Base-by-base conservation (phyloP, 495 filamentous ascomycete species). In the Pseudotulostoma volvatum region DNA sequence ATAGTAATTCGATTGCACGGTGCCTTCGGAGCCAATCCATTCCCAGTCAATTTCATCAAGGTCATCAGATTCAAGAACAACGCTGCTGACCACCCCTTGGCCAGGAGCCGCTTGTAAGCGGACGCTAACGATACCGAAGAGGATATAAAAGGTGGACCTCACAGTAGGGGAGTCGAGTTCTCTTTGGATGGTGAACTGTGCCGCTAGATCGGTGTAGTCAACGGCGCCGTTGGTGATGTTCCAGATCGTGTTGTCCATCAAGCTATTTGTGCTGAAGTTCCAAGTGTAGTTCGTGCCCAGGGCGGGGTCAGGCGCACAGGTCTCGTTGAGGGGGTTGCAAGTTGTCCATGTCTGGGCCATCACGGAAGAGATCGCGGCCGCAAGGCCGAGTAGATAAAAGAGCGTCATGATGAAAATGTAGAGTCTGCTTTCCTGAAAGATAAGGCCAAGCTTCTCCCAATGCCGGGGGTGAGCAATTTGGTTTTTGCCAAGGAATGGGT, bases 31-130 rank as follows among this genome's bases (percentile, higher is more conserved):
- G 34, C 71, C 71, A 36, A 67, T 52, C 66, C 74, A 70, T 49
- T 78, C 76, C 70, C 84, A 84, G 56, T 95, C 90, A 50, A 97
- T 84, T 59, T 97, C 90, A 56, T 97, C 90, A 9, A 93, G 72
- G 44, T 77, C 73, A 55, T 93, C 88, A 7, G 87, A 94, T 56
- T 90, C 74, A 40, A 97, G 60, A 9, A 95, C 83, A 18, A 90
- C 66, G 37, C 77, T 85, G 59, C 78, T 85, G 34, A 97, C 75
- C 38, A 93, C 74, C 36, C 83, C 83, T 4, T 52, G 52, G 2
- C 83, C 83, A 4, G 73, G 68, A 25, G 81, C 75, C 42, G 81
- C 74, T 56, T 78, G 75, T 52, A 84, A 66, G 46, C 70, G 74
- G 18, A 79, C 59, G 40, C 84, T 77, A 44, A 86, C 73, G 18